Evolutionary conservation across 768 basidiomycete genomes (phyloP).

Genomic region (Boletus rex-veris): DNA sequence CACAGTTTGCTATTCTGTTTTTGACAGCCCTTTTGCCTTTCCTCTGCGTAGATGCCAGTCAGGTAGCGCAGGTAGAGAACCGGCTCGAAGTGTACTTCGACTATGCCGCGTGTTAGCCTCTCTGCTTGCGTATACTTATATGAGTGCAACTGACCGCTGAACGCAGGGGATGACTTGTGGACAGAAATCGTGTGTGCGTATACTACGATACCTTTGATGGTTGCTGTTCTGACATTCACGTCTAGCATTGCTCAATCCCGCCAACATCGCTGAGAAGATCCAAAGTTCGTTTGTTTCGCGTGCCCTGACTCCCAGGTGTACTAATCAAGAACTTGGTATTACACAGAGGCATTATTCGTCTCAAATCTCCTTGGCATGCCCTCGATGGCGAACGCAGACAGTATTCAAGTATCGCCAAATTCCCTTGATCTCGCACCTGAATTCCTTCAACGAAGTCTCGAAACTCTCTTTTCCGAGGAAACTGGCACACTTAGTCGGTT

Average conservation of each 20-base stretch:
- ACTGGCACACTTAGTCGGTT: neutral
- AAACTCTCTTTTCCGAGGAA: conserved; percentile 3
- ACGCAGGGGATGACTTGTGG: conserved; percentile 1
- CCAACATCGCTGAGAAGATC: neutral
- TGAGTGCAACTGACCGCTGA: neutral
- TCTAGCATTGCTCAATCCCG: neutral
- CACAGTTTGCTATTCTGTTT: neutral
- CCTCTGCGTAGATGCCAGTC: neutral
- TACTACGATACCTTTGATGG: neutral
- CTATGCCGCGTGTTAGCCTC: neutral
- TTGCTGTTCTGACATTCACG: neutral
- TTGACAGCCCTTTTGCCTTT: neutral
- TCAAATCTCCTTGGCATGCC: neutral
- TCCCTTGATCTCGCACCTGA: neutral
- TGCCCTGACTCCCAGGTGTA: neutral
- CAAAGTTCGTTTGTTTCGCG: neutral
- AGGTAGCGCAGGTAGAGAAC: neutral
- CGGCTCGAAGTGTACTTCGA: neutral
- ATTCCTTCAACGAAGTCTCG: neutral
- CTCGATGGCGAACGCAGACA: neutral
- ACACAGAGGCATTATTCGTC: neutral
- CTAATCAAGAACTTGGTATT: neutral
- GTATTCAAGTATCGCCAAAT: neutral
- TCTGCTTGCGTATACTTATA: neutral
- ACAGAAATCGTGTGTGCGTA: neutral